Evolutionary conservation across 140 eudicot genomes (phyloP).

Genomic region (Bidens hawaiensis): DNA sequence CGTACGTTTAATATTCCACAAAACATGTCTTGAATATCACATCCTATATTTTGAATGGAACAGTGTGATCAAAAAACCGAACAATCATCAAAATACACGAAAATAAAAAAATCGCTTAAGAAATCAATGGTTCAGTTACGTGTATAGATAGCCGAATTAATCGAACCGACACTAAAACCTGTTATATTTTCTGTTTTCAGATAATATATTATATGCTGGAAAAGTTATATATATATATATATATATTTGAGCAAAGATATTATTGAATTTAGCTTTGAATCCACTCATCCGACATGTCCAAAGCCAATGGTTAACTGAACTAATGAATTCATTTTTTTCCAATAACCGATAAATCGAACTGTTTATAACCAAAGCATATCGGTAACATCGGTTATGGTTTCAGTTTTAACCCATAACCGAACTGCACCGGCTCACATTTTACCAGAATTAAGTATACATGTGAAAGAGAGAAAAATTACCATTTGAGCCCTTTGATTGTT

Average conservation of each 20-base stretch:
- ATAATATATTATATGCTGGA: neutral
- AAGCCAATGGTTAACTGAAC: too few relatives aligned
- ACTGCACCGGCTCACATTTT: neutral
- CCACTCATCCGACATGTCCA: too few relatives aligned
- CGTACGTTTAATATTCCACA: neutral
- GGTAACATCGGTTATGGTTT: too few relatives aligned
- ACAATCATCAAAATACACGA: neutral
- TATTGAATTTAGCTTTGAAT: too few relatives aligned
- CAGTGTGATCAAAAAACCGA: neutral
- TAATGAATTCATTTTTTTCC: too few relatives aligned
- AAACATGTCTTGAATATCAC: conserved; percentile 8
- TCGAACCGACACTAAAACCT: neutral
- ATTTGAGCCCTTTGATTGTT: neutral
- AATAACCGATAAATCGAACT: too few relatives aligned
- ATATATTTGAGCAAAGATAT: too few relatives aligned
- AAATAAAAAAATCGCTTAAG: neutral
- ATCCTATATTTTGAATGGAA: neutral
- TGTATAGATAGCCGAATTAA: too few relatives aligned
- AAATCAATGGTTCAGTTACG: neutral
- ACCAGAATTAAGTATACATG: neutral
- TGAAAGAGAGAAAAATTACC: conserved; percentile 8
- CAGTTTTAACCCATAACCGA: too few relatives aligned
- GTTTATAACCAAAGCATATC: too few relatives aligned
- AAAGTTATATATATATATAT: too few relatives aligned
- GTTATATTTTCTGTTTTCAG: neutral